phyloP scores from a whole-genome alignment of 202 grass and related monocot species.

The Cymbopogon flexuosus region DNA sequence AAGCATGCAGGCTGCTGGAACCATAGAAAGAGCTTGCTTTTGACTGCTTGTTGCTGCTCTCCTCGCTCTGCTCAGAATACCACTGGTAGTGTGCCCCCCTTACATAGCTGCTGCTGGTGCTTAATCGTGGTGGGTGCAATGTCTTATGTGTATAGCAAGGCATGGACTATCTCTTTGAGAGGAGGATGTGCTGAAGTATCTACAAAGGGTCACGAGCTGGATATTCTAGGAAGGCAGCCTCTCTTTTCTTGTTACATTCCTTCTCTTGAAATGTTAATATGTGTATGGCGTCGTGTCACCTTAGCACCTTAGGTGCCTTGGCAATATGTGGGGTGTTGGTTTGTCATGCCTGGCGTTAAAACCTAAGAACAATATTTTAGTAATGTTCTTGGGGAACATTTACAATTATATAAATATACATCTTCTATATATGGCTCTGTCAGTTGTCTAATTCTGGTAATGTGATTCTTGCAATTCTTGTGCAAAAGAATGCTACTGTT shows the following conservation, averaged over 20 bases:
- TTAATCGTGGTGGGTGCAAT: neutral
- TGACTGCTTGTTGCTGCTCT: neutral
- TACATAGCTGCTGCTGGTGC: neutral
- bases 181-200: neutral
- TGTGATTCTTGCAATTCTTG: neutral
- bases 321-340: neutral
- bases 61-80: neutral
- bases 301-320: neutral
- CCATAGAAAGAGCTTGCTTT: neutral
- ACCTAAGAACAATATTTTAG: neutral
- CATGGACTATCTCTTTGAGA: neutral
- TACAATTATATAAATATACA: neutral
- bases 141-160: neutral
- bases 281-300: neutral
- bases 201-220: neutral
- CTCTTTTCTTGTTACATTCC: neutral
- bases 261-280: neutral
- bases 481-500: neutral
- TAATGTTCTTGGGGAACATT: neutral
- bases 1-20: neutral
- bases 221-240: neutral
- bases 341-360: neutral
- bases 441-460: conserved; percentile 5
- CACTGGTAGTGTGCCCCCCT: neutral
- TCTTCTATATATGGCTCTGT: neutral